A percentile compares a stretch with the other conserved stretches of the same genome.
phyloP scores from a whole-genome alignment of 768 basidiomycete genomes.

The Psilocybe azurescens region DNA sequence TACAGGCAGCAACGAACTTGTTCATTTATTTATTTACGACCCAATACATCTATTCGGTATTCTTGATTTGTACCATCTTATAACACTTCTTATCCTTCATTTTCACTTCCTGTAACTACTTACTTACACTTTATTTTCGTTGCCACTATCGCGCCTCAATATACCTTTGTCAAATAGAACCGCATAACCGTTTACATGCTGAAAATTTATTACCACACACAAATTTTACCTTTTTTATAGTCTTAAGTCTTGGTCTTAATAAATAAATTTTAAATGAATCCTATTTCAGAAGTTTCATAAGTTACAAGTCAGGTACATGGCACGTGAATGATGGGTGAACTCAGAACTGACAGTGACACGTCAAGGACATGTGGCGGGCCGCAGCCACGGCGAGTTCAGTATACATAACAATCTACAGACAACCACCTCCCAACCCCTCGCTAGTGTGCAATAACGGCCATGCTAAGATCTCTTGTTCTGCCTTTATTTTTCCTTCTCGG shows the following conservation, averaged over 20 bases:
- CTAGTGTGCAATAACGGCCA: not conserved
- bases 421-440: no score
- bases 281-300: no score
- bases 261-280: no score
- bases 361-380: no score
- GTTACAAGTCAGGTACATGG: no score
- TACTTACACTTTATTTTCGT: conserved; percentile 8
- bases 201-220: not conserved
- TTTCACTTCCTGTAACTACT: conserved; percentile 9
- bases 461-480: conserved; percentile 8
- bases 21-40: conserved; percentile 18
- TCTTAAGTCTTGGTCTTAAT: no score
- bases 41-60: conserved; percentile 20
- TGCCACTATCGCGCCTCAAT: not conserved
- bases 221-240: no score
- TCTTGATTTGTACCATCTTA: conserved; percentile 25
- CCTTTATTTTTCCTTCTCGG: conserved; percentile 35
- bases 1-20: conserved; percentile 11
- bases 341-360: no score
- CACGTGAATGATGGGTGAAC: no score
- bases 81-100: conserved; percentile 11
- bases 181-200: not conserved
- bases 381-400: no score
- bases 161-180: conserved; percentile 1
- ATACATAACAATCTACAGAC: no score